Conservation (phyloP, 495 filamentous ascomycete genomes). For the Hypoxylon lenormandii region DNA sequence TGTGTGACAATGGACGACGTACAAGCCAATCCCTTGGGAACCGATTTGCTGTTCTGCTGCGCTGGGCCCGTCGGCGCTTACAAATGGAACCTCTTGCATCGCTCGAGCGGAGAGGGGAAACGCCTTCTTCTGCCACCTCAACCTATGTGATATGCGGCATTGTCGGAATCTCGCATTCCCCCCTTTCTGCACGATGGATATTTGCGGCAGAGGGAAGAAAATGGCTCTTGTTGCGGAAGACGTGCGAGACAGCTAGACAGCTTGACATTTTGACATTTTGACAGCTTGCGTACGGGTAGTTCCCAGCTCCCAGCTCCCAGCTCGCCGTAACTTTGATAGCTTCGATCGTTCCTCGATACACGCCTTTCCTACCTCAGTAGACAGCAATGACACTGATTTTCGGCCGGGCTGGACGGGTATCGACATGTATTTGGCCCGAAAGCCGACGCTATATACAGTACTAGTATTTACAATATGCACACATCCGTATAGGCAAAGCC, state of each 20-base stretch:
- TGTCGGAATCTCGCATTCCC: constrained; percentile 21
- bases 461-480: constrained; percentile 20
- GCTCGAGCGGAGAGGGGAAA: constrained; percentile 23
- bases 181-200: constrained; percentile 32
- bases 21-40: constrained; percentile 24
- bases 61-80: constrained; percentile 31
- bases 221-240: constrained; percentile 5
- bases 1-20: constrained; percentile 37
- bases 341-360: constrained; percentile 22
- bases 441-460: constrained; percentile 36
- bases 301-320: constrained; percentile 3
- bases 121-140: constrained; percentile 13
- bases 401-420: constrained; percentile 9
- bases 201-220: constrained; percentile 18
- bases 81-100: constrained; percentile 31
- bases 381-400: constrained; percentile 2
- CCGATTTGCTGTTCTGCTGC: constrained; percentile 38
- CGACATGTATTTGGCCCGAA: constrained; percentile 21
- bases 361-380: background rate
- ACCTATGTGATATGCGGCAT: constrained; percentile 26
- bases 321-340: constrained; percentile 17
- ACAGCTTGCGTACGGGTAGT: background rate
- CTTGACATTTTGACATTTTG: too few relatives aligned
- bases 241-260: constrained; percentile 10
- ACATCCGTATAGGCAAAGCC: constrained; percentile 24